Evolutionary conservation across 306 rosid genomes (phyloP), one percentile per base, ranked within the genome.

Genomic region (Acacia confusa): DNA sequence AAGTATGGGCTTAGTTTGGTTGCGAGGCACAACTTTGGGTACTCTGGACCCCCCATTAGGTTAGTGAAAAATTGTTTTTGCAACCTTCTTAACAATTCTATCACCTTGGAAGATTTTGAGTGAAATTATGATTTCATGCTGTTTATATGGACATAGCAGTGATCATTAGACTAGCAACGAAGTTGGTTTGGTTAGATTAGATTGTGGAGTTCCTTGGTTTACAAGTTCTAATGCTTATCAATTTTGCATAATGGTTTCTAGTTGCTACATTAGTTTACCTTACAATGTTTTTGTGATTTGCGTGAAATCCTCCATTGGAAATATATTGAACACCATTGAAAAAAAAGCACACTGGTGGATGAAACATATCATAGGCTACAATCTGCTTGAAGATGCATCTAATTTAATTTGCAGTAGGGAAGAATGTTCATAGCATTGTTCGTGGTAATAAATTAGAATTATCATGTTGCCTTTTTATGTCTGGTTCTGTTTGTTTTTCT

Each of bases 11-110:
- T 93, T 70, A 72, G 86, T 53, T 82, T 91, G 92, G 82, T 93
- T 70, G 86, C 91, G 1, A 88, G 98, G 78, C 67, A 84, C 53
- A 80, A 81, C 43, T 93, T 95, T 88, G 99, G 98, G 34, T 80
- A 87, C 84, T 78, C 79, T 11, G 97, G 98, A 65, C 76, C 92
- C 12, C 67, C 77, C 57, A 87, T 92, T 72, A 65, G 97, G 99
- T 96, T 45, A 61, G 88, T 82, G 10, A 50, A 27, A 30, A 36
- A 47, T 70, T 77, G n/a, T 43, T 41, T 6, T 5, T 13, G 27
- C 8, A 30, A 5, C 55, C 6, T 40, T 4, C 64, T 81, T 44
- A 58, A 43, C 50, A 6, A 44, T 74, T 24, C 11, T 41, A 16
- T 67, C 24, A 2, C 20, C 22, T 22, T 45, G 36, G 7, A 47